Base-by-base conservation (phyloP, 352 stramenopile species). In the Pythium diclinum region DNA sequence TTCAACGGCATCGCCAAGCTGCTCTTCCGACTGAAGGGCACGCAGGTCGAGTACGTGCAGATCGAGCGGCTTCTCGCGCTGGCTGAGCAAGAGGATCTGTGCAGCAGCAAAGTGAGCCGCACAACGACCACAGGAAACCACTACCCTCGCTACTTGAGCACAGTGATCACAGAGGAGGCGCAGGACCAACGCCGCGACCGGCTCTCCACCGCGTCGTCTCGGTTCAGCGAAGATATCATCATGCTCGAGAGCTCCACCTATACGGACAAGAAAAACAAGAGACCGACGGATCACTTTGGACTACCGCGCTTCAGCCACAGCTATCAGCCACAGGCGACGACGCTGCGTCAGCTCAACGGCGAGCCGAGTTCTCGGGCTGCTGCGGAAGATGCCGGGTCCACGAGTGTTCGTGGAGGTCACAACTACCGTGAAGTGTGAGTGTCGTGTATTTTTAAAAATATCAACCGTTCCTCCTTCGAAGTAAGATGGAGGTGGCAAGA, bases 1-100 rank as follows among this genome's bases (percentile, higher is more conserved):
- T 70, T 70, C 64, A 70, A 70, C 58, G 52, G 59, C 32, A 53
- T 67, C 57, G 65, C 63, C 23, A 64, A 69, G 63, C 56, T 69
- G 48, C 38, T 69, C 23, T 69, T 69, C 44, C 55, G 38, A 3
- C 48, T 64, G 25, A 63, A 69, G 28, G 63, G 63, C 34, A 60
- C 49, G 17, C 17, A 59, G 9, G 49, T 61, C 40, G 63, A 63
- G 63, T 69, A 69, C 28, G 48, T 11, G 11, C 63, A 69, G 58
- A 57, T 63, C 32, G 46, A 57, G 47, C 58, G 58, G 30, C 46
- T 63, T 21, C 58, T 63, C 10, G 32, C 58, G n/a, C 44, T 62
- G 16, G 56, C 56, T 28, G 42, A 62, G 30, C 42, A 62, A 11
- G 56, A 55, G 32, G 42, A 62, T 23, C 25, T 32, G 4, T 19